Conservation (phyloP, 2,329 filamentous ascomycete genomes). For the Clarireedia homoeocarpa region DNA sequence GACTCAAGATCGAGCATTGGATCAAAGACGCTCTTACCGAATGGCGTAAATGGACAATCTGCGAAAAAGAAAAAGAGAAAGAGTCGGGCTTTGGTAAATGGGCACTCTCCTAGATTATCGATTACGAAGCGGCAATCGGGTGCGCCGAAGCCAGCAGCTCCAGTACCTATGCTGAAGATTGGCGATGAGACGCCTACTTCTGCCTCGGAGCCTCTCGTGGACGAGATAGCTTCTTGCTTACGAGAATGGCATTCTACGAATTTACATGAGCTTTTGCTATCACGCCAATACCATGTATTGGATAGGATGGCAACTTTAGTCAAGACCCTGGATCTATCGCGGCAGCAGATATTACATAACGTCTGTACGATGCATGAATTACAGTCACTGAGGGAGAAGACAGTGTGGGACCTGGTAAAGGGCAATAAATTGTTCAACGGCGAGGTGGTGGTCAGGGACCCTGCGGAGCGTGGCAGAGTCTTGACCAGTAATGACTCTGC, state of each 20-base stretch:
- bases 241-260: conserved; percentile 98
- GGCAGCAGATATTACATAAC: conserved; percentile 88
- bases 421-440: conserved; percentile 92
- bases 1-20: too few relatives aligned
- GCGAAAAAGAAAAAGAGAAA: conserved; percentile 17
- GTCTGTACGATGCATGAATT: conserved; percentile 85
- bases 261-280: conserved; percentile 81
- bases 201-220: conserved; percentile 79
- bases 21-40: neutral
- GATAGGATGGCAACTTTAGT: conserved; percentile 78
- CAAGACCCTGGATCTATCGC: conserved; percentile 71
- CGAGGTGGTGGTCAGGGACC: conserved; percentile 91
- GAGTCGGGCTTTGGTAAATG: conserved; percentile 18
- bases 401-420: conserved; percentile 88
- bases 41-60: conserved; percentile 3
- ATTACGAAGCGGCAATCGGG: conserved; percentile 53
- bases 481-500: conserved; percentile 90
- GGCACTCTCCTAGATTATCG: conserved; percentile 28
- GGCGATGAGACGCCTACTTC: conserved; percentile 95
- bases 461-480: conserved; percentile 72
- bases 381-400: conserved; percentile 71
- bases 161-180: conserved; percentile 95
- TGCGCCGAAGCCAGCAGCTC: conserved; percentile 73
- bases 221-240: conserved; percentile 94
- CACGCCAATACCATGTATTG: conserved; percentile 70